Evolutionary conservation across 352 stramenopile species (phyloP).

Genomic region (Phytopythium aichiense): DNA sequence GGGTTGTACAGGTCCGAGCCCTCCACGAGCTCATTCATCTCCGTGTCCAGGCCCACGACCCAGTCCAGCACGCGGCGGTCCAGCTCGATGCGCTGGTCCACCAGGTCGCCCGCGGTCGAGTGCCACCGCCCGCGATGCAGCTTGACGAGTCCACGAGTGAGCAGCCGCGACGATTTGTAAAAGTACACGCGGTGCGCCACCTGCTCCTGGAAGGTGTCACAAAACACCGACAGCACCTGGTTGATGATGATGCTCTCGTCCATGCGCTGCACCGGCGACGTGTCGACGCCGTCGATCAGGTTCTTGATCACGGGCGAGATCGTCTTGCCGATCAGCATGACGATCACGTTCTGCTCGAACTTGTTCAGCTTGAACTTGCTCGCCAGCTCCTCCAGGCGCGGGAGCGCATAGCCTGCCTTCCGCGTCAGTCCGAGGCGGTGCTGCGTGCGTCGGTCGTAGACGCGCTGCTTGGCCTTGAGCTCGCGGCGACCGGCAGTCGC

Average conservation of each 20-base stretch:
- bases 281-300: slow-evolving; percentile 82
- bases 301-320: slow-evolving; percentile 89
- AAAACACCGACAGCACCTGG: slow-evolving; percentile 86
- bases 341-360: slow-evolving; percentile 89
- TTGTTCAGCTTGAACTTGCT: slow-evolving; percentile 80
- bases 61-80: slow-evolving; percentile 85
- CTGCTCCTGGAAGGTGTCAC: slow-evolving; percentile 86
- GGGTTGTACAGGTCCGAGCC: slow-evolving; percentile 84
- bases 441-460: slow-evolving; percentile 66
- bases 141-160: slow-evolving; percentile 75
- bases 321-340: slow-evolving; percentile 89
- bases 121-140: slow-evolving; percentile 81
- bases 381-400: slow-evolving; percentile 71
- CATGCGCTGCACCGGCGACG: slow-evolving; percentile 81
- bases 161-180: slow-evolving; percentile 83
- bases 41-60: slow-evolving; percentile 82
- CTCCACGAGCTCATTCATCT: slow-evolving; percentile 90
- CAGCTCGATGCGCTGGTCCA: slow-evolving; percentile 82
- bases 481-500: slow-evolving; percentile 65
- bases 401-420: slow-evolving; percentile 52
- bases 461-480: slow-evolving; percentile 83
- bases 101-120: slow-evolving; percentile 75
- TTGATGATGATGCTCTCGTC: slow-evolving; percentile 90
- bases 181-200: slow-evolving; percentile 85
- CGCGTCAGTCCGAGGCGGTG: slow-evolving; percentile 61